Base-by-base conservation (phyloP, 345 rosid species). In the Firmiana major region DNA sequence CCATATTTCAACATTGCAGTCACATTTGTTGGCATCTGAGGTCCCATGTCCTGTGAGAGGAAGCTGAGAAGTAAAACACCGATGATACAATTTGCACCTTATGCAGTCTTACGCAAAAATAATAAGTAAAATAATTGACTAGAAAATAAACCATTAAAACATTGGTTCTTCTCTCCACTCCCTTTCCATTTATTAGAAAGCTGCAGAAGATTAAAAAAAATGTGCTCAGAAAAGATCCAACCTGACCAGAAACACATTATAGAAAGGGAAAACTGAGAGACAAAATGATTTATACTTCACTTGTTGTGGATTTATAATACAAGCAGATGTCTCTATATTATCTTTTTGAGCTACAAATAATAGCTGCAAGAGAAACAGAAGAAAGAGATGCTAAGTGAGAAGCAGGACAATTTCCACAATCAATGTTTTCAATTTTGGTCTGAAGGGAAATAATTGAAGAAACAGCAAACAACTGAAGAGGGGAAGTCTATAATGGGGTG, bases 21-120 rank as follows among this genome's bases (percentile, higher is more conserved):
- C 78, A 96, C 92, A 84, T 86, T 84, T 73, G 94, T 86, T 54
- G 99, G 98, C 70, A 93, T 60, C 77, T 89, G 99, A 79, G 99
- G 94, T 63, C 97, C 98, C 6, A 90, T 9, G 64, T 89, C 94
- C 99, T 96, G 77, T 81, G 43, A 77, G 28, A 62, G 40, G 19
- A 74, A 62, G 64, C 17, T 70, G 46, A 63, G 53, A 17, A 75
- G 55, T 42, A 72, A 59, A 46, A 38, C 19, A 64, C 26, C 19
- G 46, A 63, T 45, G 42, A 68, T 49, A 63, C 11, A 36, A 46
- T 58, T 13, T 24, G 26, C 72, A 62, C 46, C n/a, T 43, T 48
- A 63, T 40, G 59, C 36, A n/a, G 68, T 17, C 34, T 15, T 42
- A 63, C 17, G 16, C 38, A 8, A 31, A 21, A 63, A 31, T 9